Percentiles rank a stretch among this genome's conserved stretches.
These are phyloP conservation scores for Sporothrix variecibatus DNA, from an alignment of 2,329 filamentous ascomycete genomes.

Conservation along the genomic window DNA sequence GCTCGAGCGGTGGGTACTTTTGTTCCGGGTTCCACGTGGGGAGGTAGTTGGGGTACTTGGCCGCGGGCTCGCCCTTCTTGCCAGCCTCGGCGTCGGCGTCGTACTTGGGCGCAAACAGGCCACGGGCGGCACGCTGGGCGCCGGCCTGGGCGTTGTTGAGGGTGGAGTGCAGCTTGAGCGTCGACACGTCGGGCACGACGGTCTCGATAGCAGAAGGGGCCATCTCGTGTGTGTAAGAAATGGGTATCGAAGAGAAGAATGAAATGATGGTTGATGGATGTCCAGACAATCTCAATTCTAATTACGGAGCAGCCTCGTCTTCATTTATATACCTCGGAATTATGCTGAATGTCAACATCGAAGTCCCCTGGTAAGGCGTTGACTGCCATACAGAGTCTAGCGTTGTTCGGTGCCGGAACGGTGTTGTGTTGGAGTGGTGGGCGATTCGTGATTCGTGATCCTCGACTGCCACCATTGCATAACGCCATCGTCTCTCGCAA, in stretches of 20 bases:
- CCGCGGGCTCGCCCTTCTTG: background rate
- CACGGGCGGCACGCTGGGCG: slow-evolving; percentile 33
- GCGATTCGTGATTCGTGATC: background rate
- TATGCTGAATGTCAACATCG: background rate
- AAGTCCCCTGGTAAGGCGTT: background rate
- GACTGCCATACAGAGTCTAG: background rate
- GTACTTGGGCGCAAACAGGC: slow-evolving; percentile 27
- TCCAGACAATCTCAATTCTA: background rate
- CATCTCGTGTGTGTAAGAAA: slow-evolving; percentile 14
- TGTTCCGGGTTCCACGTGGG: slow-evolving; percentile 63
- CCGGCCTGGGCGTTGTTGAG: slow-evolving; percentile 34
- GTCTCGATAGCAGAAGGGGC: slow-evolving; percentile 31
- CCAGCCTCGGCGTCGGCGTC: slow-evolving; percentile 28
- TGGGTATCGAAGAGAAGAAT: background rate
- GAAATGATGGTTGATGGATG: background rate
- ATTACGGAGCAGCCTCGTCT: background rate
- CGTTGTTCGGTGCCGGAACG: slow-evolving; percentile 8
- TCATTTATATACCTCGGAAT: background rate
- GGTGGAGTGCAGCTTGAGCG: slow-evolving; percentile 41
- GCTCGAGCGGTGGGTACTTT: slow-evolving; percentile 61
- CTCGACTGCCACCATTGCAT: slow-evolving; percentile 1
- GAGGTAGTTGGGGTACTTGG: slow-evolving; percentile 63
- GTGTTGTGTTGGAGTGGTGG: background rate
- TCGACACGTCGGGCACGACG: slow-evolving; percentile 31
- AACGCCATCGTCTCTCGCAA: slow-evolving; percentile 8